A percentile compares a stretch with the other conserved stretches of the same genome.
These are phyloP conservation scores for Hygrocybe punicea DNA, from an alignment of 768 basidiomycete genomes.

Conservation along the genomic window DNA sequence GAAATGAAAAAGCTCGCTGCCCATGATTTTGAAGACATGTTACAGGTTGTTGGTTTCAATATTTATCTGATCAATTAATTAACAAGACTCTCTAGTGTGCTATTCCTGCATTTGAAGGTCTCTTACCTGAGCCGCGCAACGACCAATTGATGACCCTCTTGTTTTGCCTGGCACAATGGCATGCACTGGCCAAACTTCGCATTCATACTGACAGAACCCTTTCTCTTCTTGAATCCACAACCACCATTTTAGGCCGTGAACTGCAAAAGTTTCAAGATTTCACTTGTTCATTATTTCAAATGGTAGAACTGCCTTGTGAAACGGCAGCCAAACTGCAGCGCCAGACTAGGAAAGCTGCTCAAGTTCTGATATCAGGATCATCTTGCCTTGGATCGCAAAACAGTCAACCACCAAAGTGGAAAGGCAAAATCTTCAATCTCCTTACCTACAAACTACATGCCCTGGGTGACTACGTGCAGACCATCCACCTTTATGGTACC, in stretches of 20 bases:
- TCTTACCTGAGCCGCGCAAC: constrained; percentile 32
- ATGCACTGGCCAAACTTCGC: constrained; percentile 35
- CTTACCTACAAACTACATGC: constrained; percentile 32
- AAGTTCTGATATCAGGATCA: background rate
- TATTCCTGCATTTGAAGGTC: constrained; percentile 36
- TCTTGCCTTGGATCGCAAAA: no score
- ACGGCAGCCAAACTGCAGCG: constrained; percentile 18
- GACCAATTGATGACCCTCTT: constrained; percentile 25
- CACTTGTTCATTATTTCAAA: constrained; percentile 19
- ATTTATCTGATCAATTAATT: no score
- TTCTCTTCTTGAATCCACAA: constrained; percentile 23
- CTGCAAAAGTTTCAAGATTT: constrained; percentile 22
- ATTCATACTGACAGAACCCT: constrained; percentile 36
- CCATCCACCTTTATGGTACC: constrained; percentile 24
- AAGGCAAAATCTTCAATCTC: constrained; percentile 12
- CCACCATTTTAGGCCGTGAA: constrained; percentile 25
- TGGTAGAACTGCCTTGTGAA: constrained; percentile 25
- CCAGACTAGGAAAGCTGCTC: constrained; percentile 4
- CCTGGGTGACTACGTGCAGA: constrained; percentile 23
- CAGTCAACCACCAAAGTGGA: no score
- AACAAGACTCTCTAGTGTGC: constrained; percentile 23
- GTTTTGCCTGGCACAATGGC: constrained; percentile 35
- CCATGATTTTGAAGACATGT: constrained; percentile 41
- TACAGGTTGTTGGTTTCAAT: constrained; percentile 36
- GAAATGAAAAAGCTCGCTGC: constrained; percentile 37